These are phyloP conservation scores for Tricholoma flavovirens DNA, from an alignment of 768 basidiomycete genomes.

Conservation along the genomic window DNA sequence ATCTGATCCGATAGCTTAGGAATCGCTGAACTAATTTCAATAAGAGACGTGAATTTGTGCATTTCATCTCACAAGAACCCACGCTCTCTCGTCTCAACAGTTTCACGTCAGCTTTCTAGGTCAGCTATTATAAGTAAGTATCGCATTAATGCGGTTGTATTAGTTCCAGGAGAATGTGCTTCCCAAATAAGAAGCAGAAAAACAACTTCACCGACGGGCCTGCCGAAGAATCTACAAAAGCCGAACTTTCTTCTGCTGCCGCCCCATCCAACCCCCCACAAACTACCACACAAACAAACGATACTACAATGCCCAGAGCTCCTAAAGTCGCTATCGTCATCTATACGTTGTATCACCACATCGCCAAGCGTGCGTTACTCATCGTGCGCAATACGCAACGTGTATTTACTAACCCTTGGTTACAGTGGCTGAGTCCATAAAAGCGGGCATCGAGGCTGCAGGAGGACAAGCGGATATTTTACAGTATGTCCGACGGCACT, in stretches of 20 bases:
- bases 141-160: no score
- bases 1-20: no score
- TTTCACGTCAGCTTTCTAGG: not conserved
- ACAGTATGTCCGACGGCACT: constrained; percentile 43
- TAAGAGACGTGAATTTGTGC: not conserved
- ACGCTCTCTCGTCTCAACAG: not conserved
- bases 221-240: constrained; percentile 25
- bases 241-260: constrained; percentile 5
- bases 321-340: constrained; percentile 67
- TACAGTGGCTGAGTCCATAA: constrained; percentile 56
- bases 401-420: constrained; percentile 1
- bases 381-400: not conserved
- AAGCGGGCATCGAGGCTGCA: constrained; percentile 39
- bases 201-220: constrained; percentile 24
- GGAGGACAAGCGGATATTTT: constrained; percentile 49
- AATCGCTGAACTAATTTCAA: no score
- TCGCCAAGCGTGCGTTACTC: constrained; percentile 49
- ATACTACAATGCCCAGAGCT: constrained; percentile 29
- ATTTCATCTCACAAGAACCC: constrained; percentile 19
- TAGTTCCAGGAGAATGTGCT: constrained; percentile 24
- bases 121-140: not conserved
- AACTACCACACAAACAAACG: constrained; percentile 11
- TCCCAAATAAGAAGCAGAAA: constrained; percentile 27
- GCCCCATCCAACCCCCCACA: constrained; percentile 15
- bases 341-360: constrained; percentile 72